Percentiles rank a stretch among this genome's conserved stretches.
Conservation (phyloP, 2,329 filamentous ascomycete species). For the Botrytis deweyae region DNA sequence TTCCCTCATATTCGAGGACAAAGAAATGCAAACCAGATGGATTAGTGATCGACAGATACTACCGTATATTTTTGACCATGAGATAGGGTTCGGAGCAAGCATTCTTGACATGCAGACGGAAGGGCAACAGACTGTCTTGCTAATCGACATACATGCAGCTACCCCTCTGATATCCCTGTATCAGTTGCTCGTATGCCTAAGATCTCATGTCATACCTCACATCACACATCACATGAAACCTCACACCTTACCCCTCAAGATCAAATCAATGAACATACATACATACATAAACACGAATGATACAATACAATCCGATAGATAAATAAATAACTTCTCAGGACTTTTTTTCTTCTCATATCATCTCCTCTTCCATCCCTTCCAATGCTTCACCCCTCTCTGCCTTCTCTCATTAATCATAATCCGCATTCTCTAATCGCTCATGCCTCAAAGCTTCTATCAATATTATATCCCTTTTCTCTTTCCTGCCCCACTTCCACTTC, state of each 20-base stretch:
- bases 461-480: neutral
- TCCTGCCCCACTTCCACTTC: neutral
- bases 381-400: neutral
- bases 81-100: neutral
- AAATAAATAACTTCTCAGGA: neutral
- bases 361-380: neutral
- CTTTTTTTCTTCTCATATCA: neutral
- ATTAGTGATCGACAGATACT: neutral
- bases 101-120: neutral
- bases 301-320: neutral
- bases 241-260: neutral
- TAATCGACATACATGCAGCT: neutral
- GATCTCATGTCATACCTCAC: neutral
- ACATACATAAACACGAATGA: neutral
- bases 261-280: neutral
- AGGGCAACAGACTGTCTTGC: neutral
- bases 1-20: neutral
- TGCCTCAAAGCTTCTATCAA: neutral
- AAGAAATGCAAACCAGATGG: neutral
- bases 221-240: neutral
- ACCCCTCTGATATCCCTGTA: neutral
- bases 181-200: neutral
- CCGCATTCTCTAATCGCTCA: neutral
- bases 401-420: neutral
- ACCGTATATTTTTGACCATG: neutral